Conservation (phyloP, 2,329 filamentous ascomycete species). For the Thielaviopsis punctulata region DNA sequence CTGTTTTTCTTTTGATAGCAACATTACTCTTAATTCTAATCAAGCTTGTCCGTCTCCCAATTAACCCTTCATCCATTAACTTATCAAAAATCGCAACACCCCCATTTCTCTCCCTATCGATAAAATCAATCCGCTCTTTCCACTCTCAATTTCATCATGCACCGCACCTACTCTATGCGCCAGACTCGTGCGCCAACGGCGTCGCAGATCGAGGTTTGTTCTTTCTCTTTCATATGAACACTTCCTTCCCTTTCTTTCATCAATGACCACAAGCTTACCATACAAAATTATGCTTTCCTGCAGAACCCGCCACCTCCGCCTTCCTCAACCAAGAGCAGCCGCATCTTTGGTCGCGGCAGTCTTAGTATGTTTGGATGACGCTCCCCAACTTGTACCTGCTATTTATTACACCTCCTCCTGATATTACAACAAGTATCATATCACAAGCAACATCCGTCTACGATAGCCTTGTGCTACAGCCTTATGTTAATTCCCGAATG, state of each 20-base stretch:
- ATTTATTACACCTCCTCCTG: not conserved
- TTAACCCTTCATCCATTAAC: not conserved
- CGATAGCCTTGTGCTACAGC: not conserved
- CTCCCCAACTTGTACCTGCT: not conserved
- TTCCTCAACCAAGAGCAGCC: conserved; percentile 77
- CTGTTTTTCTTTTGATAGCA: not conserved
- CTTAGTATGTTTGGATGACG: conserved; percentile 48
- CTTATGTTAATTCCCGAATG: not conserved
- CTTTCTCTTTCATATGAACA: not conserved
- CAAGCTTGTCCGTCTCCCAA: not conserved
- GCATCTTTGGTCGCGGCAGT: conserved; percentile 73
- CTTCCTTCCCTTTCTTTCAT: not conserved
- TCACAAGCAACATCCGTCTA: too few relatives aligned
- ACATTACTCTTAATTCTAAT: not conserved
- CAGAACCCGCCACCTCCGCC: conserved; percentile 87
- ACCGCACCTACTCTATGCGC: conserved; percentile 98
- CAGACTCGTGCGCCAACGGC: conserved; percentile 90
- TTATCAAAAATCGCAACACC: not conserved
- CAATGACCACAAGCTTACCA: conserved; percentile 9
- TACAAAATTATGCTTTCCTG: not conserved
- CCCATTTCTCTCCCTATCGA: not conserved
- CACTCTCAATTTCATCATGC: conserved; percentile 44
- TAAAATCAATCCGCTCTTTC: not conserved
- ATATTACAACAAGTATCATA: not conserved
- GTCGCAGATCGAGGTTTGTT: conserved; percentile 46